Evolutionary conservation across 2,329 filamentous ascomycete genomes (phyloP), one percentile per base, ranked within the genome.

Genomic region (Talaromyces marneffei): DNA sequence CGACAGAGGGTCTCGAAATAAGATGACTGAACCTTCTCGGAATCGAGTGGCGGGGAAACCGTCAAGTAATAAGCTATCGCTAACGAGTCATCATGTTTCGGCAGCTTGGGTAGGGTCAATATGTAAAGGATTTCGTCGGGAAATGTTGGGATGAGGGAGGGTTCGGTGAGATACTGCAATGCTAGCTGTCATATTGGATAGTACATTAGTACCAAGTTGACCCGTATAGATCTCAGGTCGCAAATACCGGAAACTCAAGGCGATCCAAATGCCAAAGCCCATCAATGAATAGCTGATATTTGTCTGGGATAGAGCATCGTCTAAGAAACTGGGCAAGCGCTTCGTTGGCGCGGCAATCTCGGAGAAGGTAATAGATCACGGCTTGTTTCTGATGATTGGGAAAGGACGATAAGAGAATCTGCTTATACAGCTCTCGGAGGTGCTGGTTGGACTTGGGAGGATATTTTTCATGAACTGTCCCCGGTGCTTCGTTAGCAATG

Each of bases 231-330:
- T 23, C 3, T 8, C 50, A 37, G 35, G 55, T 8, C 25, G 37
- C 44, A 63, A 75, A 6, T 69, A 88, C 86, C 66, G 82, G 78
- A 69, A 90, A 92, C 61, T 91, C 81, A 48, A 86, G 78, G 46
- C 84, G 83, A 70, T 96, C 91, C 72, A 96, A 79, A 68, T 89
- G 81, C 90, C 91, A 95, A 9, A 95, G 77, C 0, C 91, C 91
- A 67, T 89, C 86, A 76, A 94, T 91, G 68, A 92, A 90, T 50
- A 90, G 85, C 74, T 87, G 85, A 73, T 93, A 95, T 66, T 87
- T 90, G 60, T 82, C 80, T 1, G 91, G 90, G 57, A 95, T 80
- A 65, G 87, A 86, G 4, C 85, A 86, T 25, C 77, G 77, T 44
- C 77, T 75, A 16, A 87, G 85, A 67, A 93, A 91, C 37, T 83